Conservation (phyloP, 352 stramenopile genomes). For the Globisporangium ultimum region DNA sequence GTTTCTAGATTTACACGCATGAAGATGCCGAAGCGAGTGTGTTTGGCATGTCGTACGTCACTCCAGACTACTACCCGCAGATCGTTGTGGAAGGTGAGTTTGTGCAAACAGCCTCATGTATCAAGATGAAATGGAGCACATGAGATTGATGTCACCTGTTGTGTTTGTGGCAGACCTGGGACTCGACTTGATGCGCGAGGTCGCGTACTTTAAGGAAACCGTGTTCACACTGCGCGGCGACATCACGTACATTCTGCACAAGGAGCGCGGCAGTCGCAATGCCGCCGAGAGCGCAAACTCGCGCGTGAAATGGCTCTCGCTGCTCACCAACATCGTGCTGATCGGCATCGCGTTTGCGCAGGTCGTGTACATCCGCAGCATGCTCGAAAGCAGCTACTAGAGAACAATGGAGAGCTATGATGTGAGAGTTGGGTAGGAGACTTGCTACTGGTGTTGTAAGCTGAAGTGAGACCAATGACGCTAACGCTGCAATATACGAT, state of each 20-base stretch:
- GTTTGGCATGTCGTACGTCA: slow-evolving; percentile 55
- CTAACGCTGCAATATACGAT: no score
- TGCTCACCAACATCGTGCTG: slow-evolving; percentile 78
- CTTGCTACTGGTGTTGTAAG: no score
- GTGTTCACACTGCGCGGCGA: slow-evolving; percentile 77
- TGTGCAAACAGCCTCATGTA: not conserved
- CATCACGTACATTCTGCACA: slow-evolving; percentile 79
- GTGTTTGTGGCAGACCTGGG: slow-evolving; percentile 43
- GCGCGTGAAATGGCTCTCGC: slow-evolving; percentile 81
- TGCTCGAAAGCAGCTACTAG: slow-evolving; percentile 78
- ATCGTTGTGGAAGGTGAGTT: slow-evolving; percentile 67
- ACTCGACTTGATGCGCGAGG: slow-evolving; percentile 78
- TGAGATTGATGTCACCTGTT: not conserved
- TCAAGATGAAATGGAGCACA: not conserved
- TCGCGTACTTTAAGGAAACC: slow-evolving; percentile 74
- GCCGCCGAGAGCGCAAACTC: slow-evolving; percentile 73
- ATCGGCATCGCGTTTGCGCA: slow-evolving; percentile 75
- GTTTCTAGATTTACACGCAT: slow-evolving; percentile 37
- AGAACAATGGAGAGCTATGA: not conserved
- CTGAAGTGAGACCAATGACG: no score
- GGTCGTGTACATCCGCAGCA: slow-evolving; percentile 80
- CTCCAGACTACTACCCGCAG: slow-evolving; percentile 69
- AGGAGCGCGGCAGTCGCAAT: slow-evolving; percentile 70
- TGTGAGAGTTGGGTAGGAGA: no score
- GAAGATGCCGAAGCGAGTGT: slow-evolving; percentile 50